Evolutionary conservation across 2,329 filamentous ascomycete species (phyloP).

Genomic region (Colletotrichum sp.): DNA sequence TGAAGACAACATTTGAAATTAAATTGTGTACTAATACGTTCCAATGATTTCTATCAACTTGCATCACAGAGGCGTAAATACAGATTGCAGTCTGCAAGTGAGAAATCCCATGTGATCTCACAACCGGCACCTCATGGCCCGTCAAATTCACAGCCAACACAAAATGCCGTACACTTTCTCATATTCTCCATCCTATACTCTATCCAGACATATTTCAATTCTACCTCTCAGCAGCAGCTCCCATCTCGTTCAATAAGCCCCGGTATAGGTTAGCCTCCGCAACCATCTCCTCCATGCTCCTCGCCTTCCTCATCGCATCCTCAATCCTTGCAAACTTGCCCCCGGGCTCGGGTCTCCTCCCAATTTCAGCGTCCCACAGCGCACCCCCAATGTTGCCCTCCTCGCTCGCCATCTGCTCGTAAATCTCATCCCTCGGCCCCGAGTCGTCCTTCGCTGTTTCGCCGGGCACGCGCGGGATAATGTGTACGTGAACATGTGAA

Average conservation of each 20-base stretch:
- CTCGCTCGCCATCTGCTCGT: constrained; percentile 82
- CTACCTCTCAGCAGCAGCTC: neutral
- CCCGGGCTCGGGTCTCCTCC: constrained; percentile 51
- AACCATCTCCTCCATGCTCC: constrained; percentile 78
- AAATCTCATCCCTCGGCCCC: constrained; percentile 73
- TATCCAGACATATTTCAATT: neutral
- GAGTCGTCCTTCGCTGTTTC: constrained; percentile 48
- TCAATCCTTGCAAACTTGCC: constrained; percentile 73
- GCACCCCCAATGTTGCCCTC: constrained; percentile 82
- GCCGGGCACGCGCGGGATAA: constrained; percentile 75
- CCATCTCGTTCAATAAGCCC: constrained; percentile 50
- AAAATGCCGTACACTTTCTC: neutral
- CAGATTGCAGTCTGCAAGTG: neutral
- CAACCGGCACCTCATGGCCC: neutral
- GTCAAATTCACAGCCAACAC: neutral
- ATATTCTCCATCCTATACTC: neutral
- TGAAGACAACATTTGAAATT: fast-evolving
- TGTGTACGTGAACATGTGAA: constrained; percentile 89
- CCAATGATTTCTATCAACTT: fast-evolving
- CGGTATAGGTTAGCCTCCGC: constrained; percentile 76
- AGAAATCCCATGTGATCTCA: neutral
- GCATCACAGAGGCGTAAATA: neutral
- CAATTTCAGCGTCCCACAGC: constrained; percentile 57
- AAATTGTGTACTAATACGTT: neutral
- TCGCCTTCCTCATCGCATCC: constrained; percentile 70